Percentiles rank a stretch among this genome's conserved stretches.
These are phyloP conservation scores for Tolypocladium sp. DNA, from an alignment of 2,329 filamentous ascomycete genomes.

Conservation along the genomic window DNA sequence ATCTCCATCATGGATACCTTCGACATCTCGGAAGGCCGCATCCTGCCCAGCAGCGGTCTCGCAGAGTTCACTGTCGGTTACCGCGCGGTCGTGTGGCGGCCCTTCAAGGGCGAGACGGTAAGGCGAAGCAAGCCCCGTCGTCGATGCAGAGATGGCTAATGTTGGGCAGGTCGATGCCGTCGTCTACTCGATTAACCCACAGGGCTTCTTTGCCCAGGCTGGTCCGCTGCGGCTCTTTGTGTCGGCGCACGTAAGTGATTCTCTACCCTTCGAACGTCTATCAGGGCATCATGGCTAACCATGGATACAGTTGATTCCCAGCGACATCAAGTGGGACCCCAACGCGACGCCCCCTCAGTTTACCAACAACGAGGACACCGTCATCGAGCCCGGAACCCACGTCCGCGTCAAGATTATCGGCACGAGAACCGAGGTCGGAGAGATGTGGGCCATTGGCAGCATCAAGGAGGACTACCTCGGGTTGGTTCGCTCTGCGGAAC, in stretches of 20 bases:
- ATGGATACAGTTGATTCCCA: conserved; percentile 66
- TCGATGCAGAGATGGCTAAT: conserved; percentile 17
- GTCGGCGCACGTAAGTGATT: conserved; percentile 62
- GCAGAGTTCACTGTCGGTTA: conserved; percentile 94
- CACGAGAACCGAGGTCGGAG: conserved; percentile 83
- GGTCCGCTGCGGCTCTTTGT: conserved; percentile 74
- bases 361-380: conserved; percentile 87
- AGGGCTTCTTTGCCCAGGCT: conserved; percentile 83
- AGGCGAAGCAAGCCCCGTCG: conserved; percentile 21
- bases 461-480: conserved; percentile 80
- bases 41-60: conserved; percentile 82
- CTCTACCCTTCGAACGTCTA: not conserved
- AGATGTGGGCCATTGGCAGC: conserved; percentile 94
- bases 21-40: conserved; percentile 86
- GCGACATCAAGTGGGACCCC: conserved; percentile 86
- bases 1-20: conserved; percentile 97
- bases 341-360: conserved; percentile 96
- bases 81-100: conserved; percentile 92
- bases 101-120: conserved; percentile 97
- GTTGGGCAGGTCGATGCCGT: conserved; percentile 75
- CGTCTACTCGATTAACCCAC: conserved; percentile 81
- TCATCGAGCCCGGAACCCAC: conserved; percentile 89
- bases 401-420: conserved; percentile 92
- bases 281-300: not conserved
- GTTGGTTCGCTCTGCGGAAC: conserved; percentile 27